Conservation (phyloP, 331 rosid species). For the Telfairia occidentalis region DNA sequence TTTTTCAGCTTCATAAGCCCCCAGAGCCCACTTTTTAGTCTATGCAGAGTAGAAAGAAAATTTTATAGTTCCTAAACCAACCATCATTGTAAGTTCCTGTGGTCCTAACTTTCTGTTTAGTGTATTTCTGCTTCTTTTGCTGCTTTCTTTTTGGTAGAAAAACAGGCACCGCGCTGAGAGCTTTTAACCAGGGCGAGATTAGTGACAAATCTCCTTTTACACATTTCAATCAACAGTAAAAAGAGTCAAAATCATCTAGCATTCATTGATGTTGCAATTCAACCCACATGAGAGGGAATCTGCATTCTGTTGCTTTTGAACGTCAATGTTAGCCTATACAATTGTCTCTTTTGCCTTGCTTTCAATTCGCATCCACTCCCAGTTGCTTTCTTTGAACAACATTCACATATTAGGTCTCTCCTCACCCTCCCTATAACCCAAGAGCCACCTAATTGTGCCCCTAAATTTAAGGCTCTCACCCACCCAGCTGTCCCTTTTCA, state of each 20-base stretch:
- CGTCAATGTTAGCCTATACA: not conserved
- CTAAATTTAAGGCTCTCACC: not conserved
- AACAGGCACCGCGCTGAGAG: not conserved
- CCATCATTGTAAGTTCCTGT: not conserved
- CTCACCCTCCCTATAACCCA: not conserved
- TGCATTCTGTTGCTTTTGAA: not conserved
- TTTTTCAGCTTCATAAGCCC: not conserved
- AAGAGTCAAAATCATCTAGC: not conserved
- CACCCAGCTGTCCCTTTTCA: not conserved
- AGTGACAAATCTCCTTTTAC: not conserved
- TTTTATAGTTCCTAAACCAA: not conserved
- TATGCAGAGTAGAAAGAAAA: not conserved
- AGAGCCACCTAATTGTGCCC: not conserved
- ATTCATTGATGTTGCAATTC: not conserved
- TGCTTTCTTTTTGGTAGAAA: not conserved
- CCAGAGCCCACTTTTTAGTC: not conserved
- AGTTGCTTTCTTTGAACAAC: slow-evolving; percentile 8
- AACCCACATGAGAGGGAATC: not conserved
- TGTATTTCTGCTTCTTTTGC: not conserved
- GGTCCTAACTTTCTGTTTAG: not conserved
- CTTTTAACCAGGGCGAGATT: not conserved
- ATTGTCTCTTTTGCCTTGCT: slow-evolving; percentile 5
- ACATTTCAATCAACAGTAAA: slow-evolving; percentile 3
- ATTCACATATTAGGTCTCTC: slow-evolving; percentile 9
- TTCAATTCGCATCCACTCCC: not conserved